These are phyloP conservation scores for Lentinula lateritia DNA, from an alignment of 768 basidiomycete genomes.

Conservation along the genomic window DNA sequence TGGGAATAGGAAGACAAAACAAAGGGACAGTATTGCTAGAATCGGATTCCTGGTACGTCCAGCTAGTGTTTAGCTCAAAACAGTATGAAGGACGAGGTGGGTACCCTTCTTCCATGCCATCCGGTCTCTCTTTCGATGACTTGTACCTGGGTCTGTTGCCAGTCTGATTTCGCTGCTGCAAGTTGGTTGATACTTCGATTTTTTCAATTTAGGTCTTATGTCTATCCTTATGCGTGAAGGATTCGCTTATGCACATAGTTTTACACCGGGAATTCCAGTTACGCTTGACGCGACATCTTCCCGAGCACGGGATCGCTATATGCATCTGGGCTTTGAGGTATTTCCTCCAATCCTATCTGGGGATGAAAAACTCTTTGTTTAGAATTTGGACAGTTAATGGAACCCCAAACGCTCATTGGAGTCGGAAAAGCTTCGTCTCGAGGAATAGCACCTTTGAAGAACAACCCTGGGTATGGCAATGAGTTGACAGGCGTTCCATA, in stretches of 20 bases:
- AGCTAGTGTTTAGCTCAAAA: neutral
- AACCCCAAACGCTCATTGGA: neutral
- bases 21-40: neutral
- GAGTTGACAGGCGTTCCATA: slow-evolving; percentile 1
- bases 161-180: no score
- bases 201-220: neutral
- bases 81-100: neutral
- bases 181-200: neutral
- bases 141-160: neutral
- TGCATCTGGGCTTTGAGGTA: slow-evolving; percentile 2
- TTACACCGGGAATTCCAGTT: neutral
- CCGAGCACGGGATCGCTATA: neutral
- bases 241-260: neutral
- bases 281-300: neutral
- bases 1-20: neutral
- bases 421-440: neutral
- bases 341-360: neutral
- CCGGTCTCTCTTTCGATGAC: no score
- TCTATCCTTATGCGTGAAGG: slow-evolving; percentile 4
- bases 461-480: neutral
- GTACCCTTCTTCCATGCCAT: neutral
- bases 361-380: no score
- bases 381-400: neutral
- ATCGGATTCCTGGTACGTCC: slow-evolving; percentile 6
- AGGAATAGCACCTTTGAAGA: neutral